Base-by-base conservation (phyloP, 306 rosid species). In the Vicia villosa region DNA sequence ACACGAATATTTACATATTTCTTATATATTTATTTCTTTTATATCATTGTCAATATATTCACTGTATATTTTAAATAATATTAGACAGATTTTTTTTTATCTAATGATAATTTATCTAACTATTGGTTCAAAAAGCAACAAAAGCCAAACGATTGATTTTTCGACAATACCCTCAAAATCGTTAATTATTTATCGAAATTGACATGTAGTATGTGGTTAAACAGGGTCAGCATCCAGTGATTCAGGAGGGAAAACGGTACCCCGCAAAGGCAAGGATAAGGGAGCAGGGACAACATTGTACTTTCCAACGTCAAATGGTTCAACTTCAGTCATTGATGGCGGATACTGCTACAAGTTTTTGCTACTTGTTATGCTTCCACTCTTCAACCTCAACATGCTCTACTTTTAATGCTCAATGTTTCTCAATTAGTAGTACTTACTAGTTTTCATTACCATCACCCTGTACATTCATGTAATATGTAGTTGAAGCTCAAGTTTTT, bases 281-380 rank as follows among this genome's bases (percentile, higher is more conserved):
- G 36, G 22, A 10, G 68, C 72, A 9, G 63, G 56, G 9, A 12
- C 22, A 3, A 21, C 66, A n/a, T 45, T 42, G 42, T 54, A 45
- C 43, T 56, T 63, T 42, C 83, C 84, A 4, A 13, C 24, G 2
- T 21, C 2, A 22, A 47, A 40, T 66, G 74, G 34, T 46, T 26
- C 49, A 2, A 26, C 36, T 36, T 76, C 84, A n/a, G n/a, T n/a
- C n/a, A n/a, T n/a, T n/a, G n/a, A n/a, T 41, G 24, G 21, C 40
- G 24, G 34, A 19, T 5, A 19, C 57, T 5, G 13, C 57, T 4
- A 19, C 63, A 52, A 65, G 17, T 17, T 17, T 70, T 50, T 71
- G 75, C 14, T 81, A 34, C 64, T 76, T 20, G 10, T 50, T 8
- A n/a, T 6, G 34, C 3, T 61, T 19, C 17, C 58, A 15, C 64